Evolutionary conservation across 2,329 filamentous ascomycete genomes (phyloP).

Genomic region (Zymoseptoria tritici): DNA sequence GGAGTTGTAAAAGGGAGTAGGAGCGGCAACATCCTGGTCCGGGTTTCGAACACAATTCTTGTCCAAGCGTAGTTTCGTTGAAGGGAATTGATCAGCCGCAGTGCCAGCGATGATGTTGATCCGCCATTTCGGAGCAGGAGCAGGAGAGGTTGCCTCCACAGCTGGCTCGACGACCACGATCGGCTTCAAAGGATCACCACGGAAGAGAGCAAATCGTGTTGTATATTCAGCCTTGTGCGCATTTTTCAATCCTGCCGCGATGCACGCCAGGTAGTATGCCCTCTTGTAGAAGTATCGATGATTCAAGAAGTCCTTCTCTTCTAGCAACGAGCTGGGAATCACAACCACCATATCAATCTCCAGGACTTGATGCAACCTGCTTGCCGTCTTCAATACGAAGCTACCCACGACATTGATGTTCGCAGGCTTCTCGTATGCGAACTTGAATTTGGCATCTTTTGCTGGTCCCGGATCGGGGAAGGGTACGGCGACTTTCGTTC

Average conservation of each 20-base stretch:
- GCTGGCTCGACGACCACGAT: slow-evolving; percentile 46
- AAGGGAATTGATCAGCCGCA: slow-evolving; percentile 60
- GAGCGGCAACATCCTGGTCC: slow-evolving; percentile 35
- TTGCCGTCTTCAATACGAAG: slow-evolving; percentile 68
- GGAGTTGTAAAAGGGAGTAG: slow-evolving; percentile 85
- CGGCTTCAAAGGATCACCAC: slow-evolving; percentile 53
- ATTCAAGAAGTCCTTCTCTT: slow-evolving; percentile 91
- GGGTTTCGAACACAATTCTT: slow-evolving; percentile 60
- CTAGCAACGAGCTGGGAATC: slow-evolving; percentile 72
- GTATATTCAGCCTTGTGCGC: slow-evolving; percentile 54
- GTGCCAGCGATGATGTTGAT: slow-evolving; percentile 74
- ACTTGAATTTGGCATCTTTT: slow-evolving; percentile 70
- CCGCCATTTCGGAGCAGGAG: slow-evolving; percentile 40
- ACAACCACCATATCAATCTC: slow-evolving; percentile 77
- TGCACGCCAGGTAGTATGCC: slow-evolving; percentile 80
- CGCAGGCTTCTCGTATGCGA: slow-evolving; percentile 67
- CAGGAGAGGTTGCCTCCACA: slow-evolving; percentile 1
- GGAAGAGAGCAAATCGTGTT: slow-evolving; percentile 23
- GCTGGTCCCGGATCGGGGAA: slow-evolving; percentile 75
- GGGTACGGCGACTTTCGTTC: slow-evolving; percentile 65
- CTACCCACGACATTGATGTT: slow-evolving; percentile 85
- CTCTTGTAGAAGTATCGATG: slow-evolving; percentile 91
- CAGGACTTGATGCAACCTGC: slow-evolving; percentile 46
- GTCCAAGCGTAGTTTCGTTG: slow-evolving; percentile 60
- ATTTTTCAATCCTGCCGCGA: slow-evolving; percentile 63